Evolutionary conservation across 768 basidiomycete genomes (phyloP), one percentile per base, ranked within the genome.

Genomic region (Mycena venus): DNA sequence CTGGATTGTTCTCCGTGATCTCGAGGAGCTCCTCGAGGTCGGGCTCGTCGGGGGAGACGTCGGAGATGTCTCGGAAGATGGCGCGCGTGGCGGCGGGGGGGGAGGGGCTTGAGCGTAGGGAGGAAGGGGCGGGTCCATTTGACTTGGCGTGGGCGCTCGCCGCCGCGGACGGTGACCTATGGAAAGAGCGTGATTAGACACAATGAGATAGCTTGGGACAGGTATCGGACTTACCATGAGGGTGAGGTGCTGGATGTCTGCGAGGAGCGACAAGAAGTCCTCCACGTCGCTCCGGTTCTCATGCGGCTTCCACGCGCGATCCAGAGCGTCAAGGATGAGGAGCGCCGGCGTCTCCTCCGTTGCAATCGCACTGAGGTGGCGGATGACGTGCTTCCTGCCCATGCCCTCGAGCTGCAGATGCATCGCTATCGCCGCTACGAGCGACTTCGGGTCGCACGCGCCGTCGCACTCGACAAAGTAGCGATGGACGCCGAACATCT

Each of bases 21-120:
- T n/a, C 60, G 58, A 77, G 75, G 36, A 77, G 49, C 53, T 11
- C 59, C 21, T 36, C 55, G n/a, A 73, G 64, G 34, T 8, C 58
- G 3, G 56, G 55, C 31, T 70, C 68, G 38, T 67, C 72, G 40
- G 62, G 47, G 8, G 38, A 4, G 44, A 44, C 72, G 66, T 77
- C 75, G 38, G 75, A 77, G 60, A 77, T 74, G 66, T 77, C 75
- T 59, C 70, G 72, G 75, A 77, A 77, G 51, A 72, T 68, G 27
- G 31, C 59, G 42, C 42, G 72, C 9, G 72, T 47, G 29, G 72
- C 75, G 36, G 38, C 19, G 0, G 25, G 7, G 34, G n/a, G 68
- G n/a, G 49, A 73, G 63, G 25, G 69, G 72, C 7, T 56, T 17
- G 11, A 77, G 67, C n/a, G 75, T 23, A 0, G 61, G 69, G n/a